Percentiles rank a stretch among this genome's conserved stretches.
Evolutionary conservation across 1,139 yeast genomes (phyloP).

Genomic region (Yarrowia galli): DNA sequence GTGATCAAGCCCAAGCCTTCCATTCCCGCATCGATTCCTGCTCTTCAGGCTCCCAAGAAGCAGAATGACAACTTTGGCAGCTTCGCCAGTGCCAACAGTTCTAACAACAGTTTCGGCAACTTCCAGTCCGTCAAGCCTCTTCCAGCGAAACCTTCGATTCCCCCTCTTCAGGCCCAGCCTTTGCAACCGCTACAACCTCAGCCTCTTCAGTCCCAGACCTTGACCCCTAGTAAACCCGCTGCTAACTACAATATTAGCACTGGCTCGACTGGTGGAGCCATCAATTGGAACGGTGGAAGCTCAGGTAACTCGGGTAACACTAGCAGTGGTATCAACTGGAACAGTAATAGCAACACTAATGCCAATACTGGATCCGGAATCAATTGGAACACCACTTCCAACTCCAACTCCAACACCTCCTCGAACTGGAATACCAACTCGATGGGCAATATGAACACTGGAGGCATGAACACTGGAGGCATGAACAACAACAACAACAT

Average conservation of each 20-base stretch:
- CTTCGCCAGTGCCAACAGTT: not conserved
- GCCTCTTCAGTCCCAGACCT: constrained; percentile 15
- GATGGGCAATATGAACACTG: not conserved
- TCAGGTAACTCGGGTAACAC: not conserved
- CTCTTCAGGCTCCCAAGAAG: constrained; percentile 25
- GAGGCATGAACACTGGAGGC: not conserved
- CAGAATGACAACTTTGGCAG: constrained; percentile 8
- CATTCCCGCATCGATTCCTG: constrained; percentile 15
- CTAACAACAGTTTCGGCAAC: constrained; percentile 4
- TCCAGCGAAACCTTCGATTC: constrained; percentile 2
- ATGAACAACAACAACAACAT: not conserved
- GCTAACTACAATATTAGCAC: constrained; percentile 14
- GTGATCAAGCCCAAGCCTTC: constrained; percentile 1
- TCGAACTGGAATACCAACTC: constrained; percentile 21
- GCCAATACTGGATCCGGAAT: constrained; percentile 12
- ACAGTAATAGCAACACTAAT: not conserved
- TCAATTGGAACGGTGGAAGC: constrained; percentile 1
- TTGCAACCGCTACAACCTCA: not conserved
- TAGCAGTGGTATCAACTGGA: constrained; percentile 8
- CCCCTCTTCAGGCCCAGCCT: constrained; percentile 1
- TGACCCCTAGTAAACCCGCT: not conserved
- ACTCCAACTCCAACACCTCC: not conserved
- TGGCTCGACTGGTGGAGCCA: not conserved
- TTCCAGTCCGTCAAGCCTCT: constrained; percentile 6
- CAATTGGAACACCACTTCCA: constrained; percentile 11